Percentiles rank a stretch among this genome's conserved stretches.
Conservation (phyloP, 805 yeast genomes). For the Debaryomyces tyrocola region DNA sequence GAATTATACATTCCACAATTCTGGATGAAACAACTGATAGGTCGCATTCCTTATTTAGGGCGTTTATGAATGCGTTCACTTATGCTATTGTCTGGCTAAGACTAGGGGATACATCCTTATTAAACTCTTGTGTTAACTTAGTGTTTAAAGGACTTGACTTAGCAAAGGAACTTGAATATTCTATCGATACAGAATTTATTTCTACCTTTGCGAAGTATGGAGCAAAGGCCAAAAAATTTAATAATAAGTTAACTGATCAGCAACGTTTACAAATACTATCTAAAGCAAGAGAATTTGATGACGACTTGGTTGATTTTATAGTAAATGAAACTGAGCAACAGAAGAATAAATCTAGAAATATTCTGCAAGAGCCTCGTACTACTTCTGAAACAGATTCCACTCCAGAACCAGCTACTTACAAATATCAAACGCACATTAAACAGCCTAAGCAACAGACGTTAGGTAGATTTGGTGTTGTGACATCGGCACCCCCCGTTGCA, state of each 20-base stretch:
- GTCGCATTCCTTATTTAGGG: conserved; percentile 39
- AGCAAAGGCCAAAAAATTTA: conserved; percentile 61
- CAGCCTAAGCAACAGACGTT: conserved; percentile 36
- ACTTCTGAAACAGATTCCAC: conserved; percentile 1
- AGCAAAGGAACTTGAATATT: conserved; percentile 54
- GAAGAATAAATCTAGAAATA: conserved; percentile 4
- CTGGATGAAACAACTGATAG: conserved; percentile 26
- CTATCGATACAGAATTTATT: conserved; percentile 53
- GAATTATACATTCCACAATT: conserved; percentile 31
- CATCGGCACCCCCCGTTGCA: conserved; percentile 32
- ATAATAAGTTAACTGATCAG: conserved; percentile 65
- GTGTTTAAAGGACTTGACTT: conserved; percentile 66
- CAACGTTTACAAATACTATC: conserved; percentile 66
- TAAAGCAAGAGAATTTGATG: conserved; percentile 58
- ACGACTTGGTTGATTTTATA: conserved; percentile 53
- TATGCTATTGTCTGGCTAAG: conserved; percentile 79
- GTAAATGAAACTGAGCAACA: conserved; percentile 16
- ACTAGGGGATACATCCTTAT: conserved; percentile 73
- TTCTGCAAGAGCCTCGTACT: conserved; percentile 2
- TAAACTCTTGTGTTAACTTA: conserved; percentile 70
- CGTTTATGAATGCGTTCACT: conserved; percentile 61
- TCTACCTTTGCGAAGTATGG: conserved; percentile 63
- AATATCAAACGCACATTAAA: conserved; percentile 20
- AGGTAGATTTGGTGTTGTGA: conserved; percentile 33
- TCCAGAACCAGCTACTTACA: conserved; percentile 17